Evolutionary conservation across 768 basidiomycete species (phyloP), one percentile per base, ranked within the genome.

Genomic region (Psilocybe tampanensis): DNA sequence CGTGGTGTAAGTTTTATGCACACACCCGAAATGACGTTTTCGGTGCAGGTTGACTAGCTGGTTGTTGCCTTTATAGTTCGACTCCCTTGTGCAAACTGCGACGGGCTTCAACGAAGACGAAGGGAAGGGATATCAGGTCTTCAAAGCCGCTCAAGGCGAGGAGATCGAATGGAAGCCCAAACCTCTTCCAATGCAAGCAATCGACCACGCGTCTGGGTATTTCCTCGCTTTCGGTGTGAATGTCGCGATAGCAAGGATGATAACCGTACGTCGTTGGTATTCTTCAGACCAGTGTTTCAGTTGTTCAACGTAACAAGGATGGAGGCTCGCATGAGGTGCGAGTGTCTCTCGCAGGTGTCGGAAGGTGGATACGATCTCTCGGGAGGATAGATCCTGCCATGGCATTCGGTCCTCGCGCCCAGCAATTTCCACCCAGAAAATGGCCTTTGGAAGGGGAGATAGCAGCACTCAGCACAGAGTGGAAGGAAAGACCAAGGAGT

Each of bases 81-180:
- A 88, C 62, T 86, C 85, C 1, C 72, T 87, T 2, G 82, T 86
- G 0, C 85, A 88, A 69, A 85, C 82, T 0, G 83, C 83, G 2
- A 79, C 77, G 0, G 86, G 86, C 0, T 82, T 86, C 66, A 86
- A 85, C 51, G 63, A 71, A n/a, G 80, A 80, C 7, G 86, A 88
- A 69, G 83, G 74, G 2, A 69, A 76, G 48, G 81, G 81, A 2
- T 82, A 76, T 58, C 70, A 71, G 0, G 56, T 64, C 8, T 80
- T 67, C 52, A 56, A 54, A 2, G 50, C 45, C 7, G 45, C 56
- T n/a, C 43, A 56, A 44, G 51, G 44, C 22, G 29, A 39, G 11
- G 33, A 54, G 12, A 39, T 43, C 2, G 24, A 55, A 26, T 57
- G 60, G 44, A 44, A 50, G 7, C 70, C 70, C 11, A 68, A 70